These are phyloP conservation scores for Ceratocystis huliohia DNA, from an alignment of 2,329 filamentous ascomycete genomes.

Conservation along the genomic window DNA sequence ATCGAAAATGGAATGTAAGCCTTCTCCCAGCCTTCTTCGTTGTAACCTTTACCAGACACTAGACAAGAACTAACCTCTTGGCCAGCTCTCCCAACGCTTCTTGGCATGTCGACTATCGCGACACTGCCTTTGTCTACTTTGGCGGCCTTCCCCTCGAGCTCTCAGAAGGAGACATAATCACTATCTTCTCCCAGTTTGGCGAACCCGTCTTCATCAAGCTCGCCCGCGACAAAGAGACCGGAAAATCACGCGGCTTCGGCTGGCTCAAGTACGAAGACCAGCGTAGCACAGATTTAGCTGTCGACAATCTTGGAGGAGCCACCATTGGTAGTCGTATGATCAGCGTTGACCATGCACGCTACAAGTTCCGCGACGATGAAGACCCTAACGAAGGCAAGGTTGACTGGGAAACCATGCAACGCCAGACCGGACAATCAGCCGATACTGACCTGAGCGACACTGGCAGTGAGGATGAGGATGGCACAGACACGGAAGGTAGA, in stretches of 20 bases:
- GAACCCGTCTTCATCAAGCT: conserved; percentile 90
- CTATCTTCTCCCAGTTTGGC: conserved; percentile 94
- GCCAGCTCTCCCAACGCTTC: conserved; percentile 68
- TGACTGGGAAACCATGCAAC: conserved; percentile 47
- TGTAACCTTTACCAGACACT: not conserved
- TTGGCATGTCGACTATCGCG: conserved; percentile 95
- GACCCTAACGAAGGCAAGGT: conserved; percentile 47
- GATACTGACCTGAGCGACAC: conserved; percentile 31
- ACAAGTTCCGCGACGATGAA: conserved; percentile 75
- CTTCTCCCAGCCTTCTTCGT: not conserved
- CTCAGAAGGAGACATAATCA: conserved; percentile 88
- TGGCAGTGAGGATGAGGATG: conserved; percentile 32
- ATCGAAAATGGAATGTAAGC: conserved; percentile 74
- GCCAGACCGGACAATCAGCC: conserved; percentile 36
- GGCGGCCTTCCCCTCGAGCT: conserved; percentile 86
- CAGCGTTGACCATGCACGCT: conserved; percentile 83
- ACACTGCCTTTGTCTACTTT: conserved; percentile 93
- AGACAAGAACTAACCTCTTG: conserved; percentile 23
- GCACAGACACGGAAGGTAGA: conserved; percentile 34
- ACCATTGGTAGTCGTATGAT: conserved; percentile 68
- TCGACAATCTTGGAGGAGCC: conserved; percentile 86
- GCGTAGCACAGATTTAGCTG: conserved; percentile 84
- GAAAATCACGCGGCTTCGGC: conserved; percentile 85
- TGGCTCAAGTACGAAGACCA: conserved; percentile 99
- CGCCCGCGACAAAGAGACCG: conserved; percentile 86